Conservation (phyloP, 2,329 filamentous ascomycete genomes). For the Fusarium nurragi region DNA sequence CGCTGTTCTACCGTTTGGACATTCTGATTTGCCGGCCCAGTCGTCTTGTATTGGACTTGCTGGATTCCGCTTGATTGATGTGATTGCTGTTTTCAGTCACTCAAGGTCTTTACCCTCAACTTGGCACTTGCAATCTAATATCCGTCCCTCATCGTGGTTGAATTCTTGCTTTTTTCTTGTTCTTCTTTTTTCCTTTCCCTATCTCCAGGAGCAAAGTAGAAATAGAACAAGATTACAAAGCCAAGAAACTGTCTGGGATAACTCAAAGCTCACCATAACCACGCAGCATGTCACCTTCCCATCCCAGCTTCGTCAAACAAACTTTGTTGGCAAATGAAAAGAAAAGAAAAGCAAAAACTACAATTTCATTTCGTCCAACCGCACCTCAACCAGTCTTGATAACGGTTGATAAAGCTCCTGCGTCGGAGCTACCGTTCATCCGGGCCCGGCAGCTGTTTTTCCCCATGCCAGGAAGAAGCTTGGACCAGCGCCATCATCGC, state of each 20-base stretch:
- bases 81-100: neutral
- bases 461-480: slow-evolving; percentile 36
- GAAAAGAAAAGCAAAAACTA: slow-evolving; percentile 4
- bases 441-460: slow-evolving; percentile 16
- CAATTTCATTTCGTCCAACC: neutral
- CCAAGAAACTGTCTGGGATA: neutral
- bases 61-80: neutral
- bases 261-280: neutral
- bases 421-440: slow-evolving; percentile 20
- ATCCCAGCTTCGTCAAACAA: neutral
- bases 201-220: neutral
- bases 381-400: neutral
- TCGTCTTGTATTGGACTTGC: too few relatives aligned
- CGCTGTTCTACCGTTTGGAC: neutral
- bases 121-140: neutral
- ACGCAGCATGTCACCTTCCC: neutral
- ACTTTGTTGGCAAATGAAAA: neutral
- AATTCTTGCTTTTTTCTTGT: too few relatives aligned
- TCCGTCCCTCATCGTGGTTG: neutral
- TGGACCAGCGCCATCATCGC: slow-evolving; percentile 41
- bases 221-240: neutral
- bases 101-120: neutral
- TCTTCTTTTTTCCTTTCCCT: neutral
- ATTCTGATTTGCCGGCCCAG: neutral
- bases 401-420: neutral